Conservation (phyloP, 768 basidiomycete genomes). For the Boletus rubropictus region DNA sequence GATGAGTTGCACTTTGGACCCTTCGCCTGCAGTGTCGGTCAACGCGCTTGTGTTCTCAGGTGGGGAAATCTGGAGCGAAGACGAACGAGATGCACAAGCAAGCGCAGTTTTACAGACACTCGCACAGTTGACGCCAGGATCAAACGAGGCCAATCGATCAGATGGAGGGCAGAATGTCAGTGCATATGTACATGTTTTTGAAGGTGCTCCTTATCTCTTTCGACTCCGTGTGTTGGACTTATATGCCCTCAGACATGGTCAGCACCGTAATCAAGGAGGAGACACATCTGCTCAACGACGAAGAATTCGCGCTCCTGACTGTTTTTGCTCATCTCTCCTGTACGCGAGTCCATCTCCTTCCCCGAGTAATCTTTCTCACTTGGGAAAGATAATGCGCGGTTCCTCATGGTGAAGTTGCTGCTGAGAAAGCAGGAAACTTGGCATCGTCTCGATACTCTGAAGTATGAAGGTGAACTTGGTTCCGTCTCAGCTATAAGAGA, state of each 20-base stretch:
- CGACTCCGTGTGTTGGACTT: neutral
- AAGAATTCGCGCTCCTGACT: constrained; percentile 42
- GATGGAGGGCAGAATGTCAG: constrained; percentile 13
- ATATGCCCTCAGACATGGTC: constrained; percentile 47
- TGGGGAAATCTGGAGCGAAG: constrained; percentile 20
- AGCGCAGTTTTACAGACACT: constrained; percentile 5
- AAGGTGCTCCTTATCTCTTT: constrained; percentile 18
- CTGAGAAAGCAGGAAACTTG: constrained; percentile 54
- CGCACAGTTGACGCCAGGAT: constrained; percentile 6
- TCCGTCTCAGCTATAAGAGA: constrained; percentile 29
- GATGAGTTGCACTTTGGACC: constrained; percentile 9
- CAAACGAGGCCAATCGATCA: constrained; percentile 1
- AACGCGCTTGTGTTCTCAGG: constrained; percentile 30
- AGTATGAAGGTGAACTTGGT: constrained; percentile 40
- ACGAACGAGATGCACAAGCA: constrained; percentile 8
- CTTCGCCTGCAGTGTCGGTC: constrained; percentile 11
- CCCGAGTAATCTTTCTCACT: constrained; percentile 6
- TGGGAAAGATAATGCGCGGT: constrained; percentile 46
- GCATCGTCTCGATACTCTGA: constrained; percentile 43
- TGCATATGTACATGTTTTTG: constrained; percentile 27
- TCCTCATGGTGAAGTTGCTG: constrained; percentile 58
- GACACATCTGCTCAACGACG: constrained; percentile 42
- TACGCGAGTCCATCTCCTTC: constrained; percentile 29
- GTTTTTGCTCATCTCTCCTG: constrained; percentile 44
- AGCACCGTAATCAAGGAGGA: constrained; percentile 46